Evolutionary conservation across 1,139 yeast genomes (phyloP), one percentile per base, ranked within the genome.

Genomic region (Diutina sp.): DNA sequence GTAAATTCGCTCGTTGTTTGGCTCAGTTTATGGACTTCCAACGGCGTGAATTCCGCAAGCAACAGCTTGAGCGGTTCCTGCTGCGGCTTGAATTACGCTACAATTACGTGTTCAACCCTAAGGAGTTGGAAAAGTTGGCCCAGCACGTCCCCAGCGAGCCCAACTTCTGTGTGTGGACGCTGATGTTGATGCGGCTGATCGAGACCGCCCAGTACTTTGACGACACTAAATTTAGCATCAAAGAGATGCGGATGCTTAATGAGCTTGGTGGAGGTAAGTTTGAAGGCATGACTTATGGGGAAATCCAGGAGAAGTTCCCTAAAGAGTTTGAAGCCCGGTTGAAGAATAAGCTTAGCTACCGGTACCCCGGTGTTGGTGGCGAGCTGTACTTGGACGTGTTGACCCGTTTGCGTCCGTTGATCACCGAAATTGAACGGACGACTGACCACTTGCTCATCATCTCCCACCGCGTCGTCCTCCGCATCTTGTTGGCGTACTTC

Each of bases 321-420:
- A 80, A 78, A 51, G 98, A 93, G 68, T 91, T 86, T 65, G 83
- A 80, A 54, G 80, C 90, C 25, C 79, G 97, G 59, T 72, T 89
- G 62, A 75, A 77, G 53, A 86, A 89, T 68, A 91, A 91, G 70
- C 76, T 91, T 64, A 75, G 85, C 32, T 91, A 90, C 69, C 75
- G 98, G 62, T 91, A 90, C 66, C 98, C 98, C 2, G 98, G 98
- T 11, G 88, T 90, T 56, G 97, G 97, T n/a, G 98, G 98, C 44
- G 98, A 91, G 70, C 87, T 96, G 0, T 91, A 91, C 64, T 72
- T 91, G 63, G 99, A 93, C 70, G 99, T 91, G 5, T 86, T 93
- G 64, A 89, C 91, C 61, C 78, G 99, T 59, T 76, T 93, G 59
- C 77, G 96, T 58, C 96, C 98, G 0, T 82, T 93, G 46, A 91